These are phyloP conservation scores for Diversispora epigaea DNA, from an alignment of 192 early-diverging fungal genomes.

Conservation along the genomic window DNA sequence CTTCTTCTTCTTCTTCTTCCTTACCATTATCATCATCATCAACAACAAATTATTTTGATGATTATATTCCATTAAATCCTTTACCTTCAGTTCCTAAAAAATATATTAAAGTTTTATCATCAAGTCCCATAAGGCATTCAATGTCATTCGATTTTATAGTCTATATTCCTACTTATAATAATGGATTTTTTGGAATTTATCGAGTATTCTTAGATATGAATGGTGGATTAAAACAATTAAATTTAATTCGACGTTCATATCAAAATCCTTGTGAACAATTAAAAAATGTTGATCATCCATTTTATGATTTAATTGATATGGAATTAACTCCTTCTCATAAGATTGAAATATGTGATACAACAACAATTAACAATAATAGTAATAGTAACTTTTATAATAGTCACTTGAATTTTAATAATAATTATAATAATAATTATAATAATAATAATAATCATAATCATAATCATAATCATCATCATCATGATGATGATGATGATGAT, in stretches of 20 bases:
- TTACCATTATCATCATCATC: no score
- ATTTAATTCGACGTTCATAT: background rate
- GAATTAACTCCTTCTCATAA: background rate
- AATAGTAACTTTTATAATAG: no score
- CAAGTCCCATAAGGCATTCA: background rate
- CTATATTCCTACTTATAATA: background rate
- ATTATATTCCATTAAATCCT: background rate
- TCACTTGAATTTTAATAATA: no score
- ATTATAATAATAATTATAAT: no score
- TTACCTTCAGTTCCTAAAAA: background rate
- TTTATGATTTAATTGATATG: background rate
- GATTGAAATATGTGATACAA: background rate
- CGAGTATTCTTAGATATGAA: background rate
- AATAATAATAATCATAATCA: no score
- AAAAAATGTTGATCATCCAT: background rate
- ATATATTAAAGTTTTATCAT: background rate
- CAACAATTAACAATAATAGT: no score
- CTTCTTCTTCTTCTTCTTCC: no score
- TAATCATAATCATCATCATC: no score
- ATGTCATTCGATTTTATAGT: background rate
- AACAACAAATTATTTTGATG: background rate
- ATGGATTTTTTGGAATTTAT: background rate
- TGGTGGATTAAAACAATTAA: background rate
- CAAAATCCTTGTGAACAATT: background rate
- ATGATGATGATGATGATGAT: no score